phyloP scores from a whole-genome alignment of 2,329 filamentous ascomycete genomes.

The Dactylonectria macrodidyma region DNA sequence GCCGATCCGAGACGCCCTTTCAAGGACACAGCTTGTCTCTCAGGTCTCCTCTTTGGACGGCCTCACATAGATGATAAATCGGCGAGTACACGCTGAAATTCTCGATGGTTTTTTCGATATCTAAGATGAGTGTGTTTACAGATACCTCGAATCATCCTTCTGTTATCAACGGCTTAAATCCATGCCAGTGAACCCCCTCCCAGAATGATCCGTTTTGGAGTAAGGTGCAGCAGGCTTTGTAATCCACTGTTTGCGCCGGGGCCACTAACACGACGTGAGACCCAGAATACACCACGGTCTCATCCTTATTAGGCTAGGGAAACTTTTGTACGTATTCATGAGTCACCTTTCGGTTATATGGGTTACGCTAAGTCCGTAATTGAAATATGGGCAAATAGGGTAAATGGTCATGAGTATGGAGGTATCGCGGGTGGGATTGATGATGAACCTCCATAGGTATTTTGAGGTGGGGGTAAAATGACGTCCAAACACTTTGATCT shows the following conservation, averaged over 20 bases:
- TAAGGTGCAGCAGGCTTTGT: not conserved
- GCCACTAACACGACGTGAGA: not conserved
- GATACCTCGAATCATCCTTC: not conserved
- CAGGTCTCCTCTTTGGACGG: not conserved
- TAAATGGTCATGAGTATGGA: not conserved
- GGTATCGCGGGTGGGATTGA: not conserved
- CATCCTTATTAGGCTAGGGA: too few relatives aligned
- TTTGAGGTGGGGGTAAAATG: not conserved
- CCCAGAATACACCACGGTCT: not conserved
- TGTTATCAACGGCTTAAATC: not conserved
- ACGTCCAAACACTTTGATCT: not conserved
- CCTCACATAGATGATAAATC: not conserved
- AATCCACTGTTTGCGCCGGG: not conserved
- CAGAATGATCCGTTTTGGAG: not conserved
- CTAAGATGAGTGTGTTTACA: not conserved
- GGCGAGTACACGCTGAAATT: not conserved
- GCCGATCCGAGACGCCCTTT: constrained; percentile 2
- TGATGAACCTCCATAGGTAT: too few relatives aligned
- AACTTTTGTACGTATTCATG: not conserved
- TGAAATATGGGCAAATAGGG: not conserved
- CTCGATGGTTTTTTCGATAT: not conserved
- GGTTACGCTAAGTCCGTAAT: not conserved
- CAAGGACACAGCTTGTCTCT: constrained; percentile 11
- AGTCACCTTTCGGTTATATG: constrained; percentile 4
- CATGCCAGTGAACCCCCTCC: too few relatives aligned